These are phyloP conservation scores for Debaryomyces nepalensis DNA, from an alignment of 1,139 yeast species.

Conservation along the genomic window DNA sequence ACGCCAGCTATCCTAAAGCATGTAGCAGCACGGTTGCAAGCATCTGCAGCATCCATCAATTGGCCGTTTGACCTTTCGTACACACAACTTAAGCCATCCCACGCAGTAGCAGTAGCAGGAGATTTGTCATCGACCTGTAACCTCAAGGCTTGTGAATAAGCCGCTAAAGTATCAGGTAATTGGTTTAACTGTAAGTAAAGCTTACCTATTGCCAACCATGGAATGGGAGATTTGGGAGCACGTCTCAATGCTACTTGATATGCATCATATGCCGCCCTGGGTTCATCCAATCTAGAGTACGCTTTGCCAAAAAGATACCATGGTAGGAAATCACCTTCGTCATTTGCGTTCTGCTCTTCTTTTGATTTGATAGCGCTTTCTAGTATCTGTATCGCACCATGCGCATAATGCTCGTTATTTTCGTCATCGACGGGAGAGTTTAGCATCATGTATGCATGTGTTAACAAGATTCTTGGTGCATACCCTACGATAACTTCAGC, in stretches of 20 bases:
- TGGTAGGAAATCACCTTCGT: constrained; percentile 56
- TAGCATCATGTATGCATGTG: constrained; percentile 52
- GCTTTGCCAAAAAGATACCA: constrained; percentile 63
- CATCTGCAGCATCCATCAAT: constrained; percentile 61
- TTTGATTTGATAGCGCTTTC: constrained; percentile 33
- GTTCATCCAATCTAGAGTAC: constrained; percentile 49
- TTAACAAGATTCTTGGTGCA: constrained; percentile 47
- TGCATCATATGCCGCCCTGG: constrained; percentile 59
- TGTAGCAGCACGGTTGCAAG: constrained; percentile 55
- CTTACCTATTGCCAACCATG: constrained; percentile 71
- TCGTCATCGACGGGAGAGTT: constrained; percentile 20
- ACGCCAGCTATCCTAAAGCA: constrained; percentile 58
- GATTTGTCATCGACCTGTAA: constrained; percentile 54
- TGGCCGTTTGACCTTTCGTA: constrained; percentile 68
- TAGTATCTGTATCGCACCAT: constrained; percentile 41
- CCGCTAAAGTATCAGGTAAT: constrained; percentile 67
- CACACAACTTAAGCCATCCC: constrained; percentile 70
- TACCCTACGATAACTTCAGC: constrained; percentile 51
- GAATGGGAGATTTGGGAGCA: constrained; percentile 58
- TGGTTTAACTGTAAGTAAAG: constrained; percentile 62
- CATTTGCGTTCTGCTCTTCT: constrained; percentile 18
- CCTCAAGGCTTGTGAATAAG: constrained; percentile 66
- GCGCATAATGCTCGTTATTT: constrained; percentile 16
- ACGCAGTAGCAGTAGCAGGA: constrained; percentile 60
- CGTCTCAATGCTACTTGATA: constrained; percentile 61